These are phyloP conservation scores for Pseudogymnoascus sp. DNA, from an alignment of 2,329 filamentous ascomycete genomes.

Conservation along the genomic window DNA sequence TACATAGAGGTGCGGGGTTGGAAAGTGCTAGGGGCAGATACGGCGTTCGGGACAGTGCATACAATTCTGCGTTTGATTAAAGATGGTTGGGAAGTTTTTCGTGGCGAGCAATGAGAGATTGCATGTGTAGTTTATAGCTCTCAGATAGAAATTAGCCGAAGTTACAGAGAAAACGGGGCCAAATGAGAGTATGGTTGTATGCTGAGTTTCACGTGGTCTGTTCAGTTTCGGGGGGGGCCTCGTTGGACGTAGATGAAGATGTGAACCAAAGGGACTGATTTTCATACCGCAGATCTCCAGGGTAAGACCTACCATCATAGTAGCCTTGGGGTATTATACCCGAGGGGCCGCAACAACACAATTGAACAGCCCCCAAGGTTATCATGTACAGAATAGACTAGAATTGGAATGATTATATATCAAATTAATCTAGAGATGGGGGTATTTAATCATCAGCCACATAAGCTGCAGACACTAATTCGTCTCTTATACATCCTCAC, in stretches of 20 bases:
- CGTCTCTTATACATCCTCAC: background rate
- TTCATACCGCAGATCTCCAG: background rate
- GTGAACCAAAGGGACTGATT: background rate
- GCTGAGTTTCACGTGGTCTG: background rate
- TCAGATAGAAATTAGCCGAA: background rate
- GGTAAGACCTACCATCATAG: background rate
- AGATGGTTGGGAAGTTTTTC: background rate
- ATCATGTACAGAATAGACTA: background rate
- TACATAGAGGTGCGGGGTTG: background rate
- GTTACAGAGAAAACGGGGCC: background rate
- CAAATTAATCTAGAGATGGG: background rate
- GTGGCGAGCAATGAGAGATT: background rate
- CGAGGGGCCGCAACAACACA: background rate
- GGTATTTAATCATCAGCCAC: background rate
- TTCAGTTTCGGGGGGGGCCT: background rate
- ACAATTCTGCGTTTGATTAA: background rate
- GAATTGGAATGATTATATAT: background rate
- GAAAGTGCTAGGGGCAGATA: background rate
- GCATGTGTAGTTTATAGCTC: slow-evolving; percentile 6
- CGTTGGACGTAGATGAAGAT: background rate
- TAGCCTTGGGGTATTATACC: background rate
- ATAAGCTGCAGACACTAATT: background rate
- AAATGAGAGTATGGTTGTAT: background rate
- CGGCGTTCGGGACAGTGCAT: background rate
- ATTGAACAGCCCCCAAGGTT: background rate